Evolutionary conservation across 345 rosid species (phyloP), one percentile per base, ranked within the genome.

Genomic region (Syzygium oleosum): DNA sequence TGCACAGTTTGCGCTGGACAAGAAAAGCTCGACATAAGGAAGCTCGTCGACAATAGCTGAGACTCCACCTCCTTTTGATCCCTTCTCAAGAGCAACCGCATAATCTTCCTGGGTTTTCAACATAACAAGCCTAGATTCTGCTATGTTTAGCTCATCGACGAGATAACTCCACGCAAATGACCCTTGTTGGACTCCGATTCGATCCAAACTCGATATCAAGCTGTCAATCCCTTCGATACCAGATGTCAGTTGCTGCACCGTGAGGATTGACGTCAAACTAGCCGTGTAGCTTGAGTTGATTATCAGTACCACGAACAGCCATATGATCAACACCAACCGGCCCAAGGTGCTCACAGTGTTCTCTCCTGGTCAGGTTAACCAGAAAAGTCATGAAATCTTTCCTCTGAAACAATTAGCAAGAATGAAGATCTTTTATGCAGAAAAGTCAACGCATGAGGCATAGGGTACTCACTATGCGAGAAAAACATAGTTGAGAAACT

Each of bases 401-500:
- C 61, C 49, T 29, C 31, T 59, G 51, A 79, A 41, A 16, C 80
- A 73, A 19, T 73, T 19, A 73, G 8, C 25, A 73, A 73, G 58
- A 55, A 68, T 27, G 58, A 59, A 73, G 53, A 59, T 43, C 61
- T 79, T 46, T n/a, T 25, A 61, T 65, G 78, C 34, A 15, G n/a
- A 85, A 85, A 86, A 63, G 80, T 56, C 78, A 58, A 80, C 61
- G 46, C 31, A 79, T 84, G 34, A 88, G 63, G 84, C n/a, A 31
- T 11, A 51, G 61, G 56, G 77, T 86, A 95, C 99, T n/a, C 94
- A 96, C 99, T 93, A 88, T 96, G 99, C 49, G 99, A 95, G 94
- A 95, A 98, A 90, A 96, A 98, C 99, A 98, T 96, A 11, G 99
- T 98, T 78, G 99, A 98, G 95, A 98, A 95, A 92, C 98, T 98